A percentile compares a stretch with the other conserved stretches of the same genome.
Conservation (phyloP, 1,284 basidiomycete genomes). For the Boletus sp. region DNA sequence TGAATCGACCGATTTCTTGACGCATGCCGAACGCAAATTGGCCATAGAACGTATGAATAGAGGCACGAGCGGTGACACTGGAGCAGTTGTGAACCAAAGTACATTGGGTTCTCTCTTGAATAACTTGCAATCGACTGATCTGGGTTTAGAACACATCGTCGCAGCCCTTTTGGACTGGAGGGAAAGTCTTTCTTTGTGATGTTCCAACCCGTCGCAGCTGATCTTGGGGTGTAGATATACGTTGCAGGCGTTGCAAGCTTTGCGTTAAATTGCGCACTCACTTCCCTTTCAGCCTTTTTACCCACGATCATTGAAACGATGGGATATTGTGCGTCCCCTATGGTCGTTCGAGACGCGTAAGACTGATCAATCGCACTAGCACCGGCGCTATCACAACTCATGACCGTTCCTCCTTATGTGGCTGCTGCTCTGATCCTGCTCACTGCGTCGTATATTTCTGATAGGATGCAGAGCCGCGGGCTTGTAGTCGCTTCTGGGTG, state of each 20-base stretch:
- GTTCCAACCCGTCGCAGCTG: neutral
- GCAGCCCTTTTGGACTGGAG: slow-evolving; percentile 76
- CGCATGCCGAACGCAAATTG: slow-evolving; percentile 71
- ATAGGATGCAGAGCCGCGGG: slow-evolving; percentile 74
- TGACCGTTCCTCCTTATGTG: slow-evolving; percentile 85
- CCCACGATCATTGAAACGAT: slow-evolving; percentile 83
- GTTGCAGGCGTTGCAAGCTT: slow-evolving; percentile 72
- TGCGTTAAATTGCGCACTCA: slow-evolving; percentile 77
- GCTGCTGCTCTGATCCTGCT: slow-evolving; percentile 71
- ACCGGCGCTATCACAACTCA: slow-evolving; percentile 61
- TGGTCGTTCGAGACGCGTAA: neutral
- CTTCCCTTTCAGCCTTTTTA: slow-evolving; percentile 81
- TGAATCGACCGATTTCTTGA: slow-evolving; percentile 73
- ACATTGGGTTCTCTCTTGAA: slow-evolving; percentile 12
- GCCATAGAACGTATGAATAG: slow-evolving; percentile 78
- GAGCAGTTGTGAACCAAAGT: slow-evolving; percentile 69
- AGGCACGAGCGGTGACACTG: slow-evolving; percentile 66
- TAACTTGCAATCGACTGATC: neutral
- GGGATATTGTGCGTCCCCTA: slow-evolving; percentile 52
- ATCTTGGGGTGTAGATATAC: slow-evolving; percentile 51
- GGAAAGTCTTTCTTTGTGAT: slow-evolving; percentile 41
- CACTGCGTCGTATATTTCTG: slow-evolving; percentile 66
- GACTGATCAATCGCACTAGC: slow-evolving; percentile 37
- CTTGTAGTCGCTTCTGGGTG: slow-evolving; percentile 55
- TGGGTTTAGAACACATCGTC: slow-evolving; percentile 55